These are phyloP conservation scores for Edaphochlamys debaryana DNA, from an alignment of 139 green algal species.

Conservation along the genomic window DNA sequence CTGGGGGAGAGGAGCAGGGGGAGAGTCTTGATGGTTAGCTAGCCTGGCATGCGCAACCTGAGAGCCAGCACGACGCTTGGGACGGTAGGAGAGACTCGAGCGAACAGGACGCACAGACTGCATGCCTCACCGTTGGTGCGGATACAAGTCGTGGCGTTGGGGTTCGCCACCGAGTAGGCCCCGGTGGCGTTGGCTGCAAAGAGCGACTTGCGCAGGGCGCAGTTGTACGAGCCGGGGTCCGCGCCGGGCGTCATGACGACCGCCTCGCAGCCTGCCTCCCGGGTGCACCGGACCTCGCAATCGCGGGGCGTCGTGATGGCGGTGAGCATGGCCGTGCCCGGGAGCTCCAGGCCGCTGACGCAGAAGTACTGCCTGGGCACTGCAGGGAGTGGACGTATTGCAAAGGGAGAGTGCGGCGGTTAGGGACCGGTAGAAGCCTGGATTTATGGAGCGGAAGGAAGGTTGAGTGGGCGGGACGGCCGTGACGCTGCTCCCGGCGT, in stretches of 20 bases:
- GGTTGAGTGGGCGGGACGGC: too few relatives aligned
- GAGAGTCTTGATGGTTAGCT: too few relatives aligned
- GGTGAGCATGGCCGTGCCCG: background rate
- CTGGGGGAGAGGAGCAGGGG: background rate
- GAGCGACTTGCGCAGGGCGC: background rate
- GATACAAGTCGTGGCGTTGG: background rate
- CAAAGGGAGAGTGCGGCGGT: too few relatives aligned
- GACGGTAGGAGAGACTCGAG: too few relatives aligned
- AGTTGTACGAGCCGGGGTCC: background rate
- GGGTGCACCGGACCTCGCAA: background rate
- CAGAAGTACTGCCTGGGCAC: background rate
- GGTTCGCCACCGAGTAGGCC: background rate
- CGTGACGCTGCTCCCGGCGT: too few relatives aligned
- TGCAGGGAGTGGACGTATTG: too few relatives aligned
- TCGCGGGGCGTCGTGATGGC: background rate
- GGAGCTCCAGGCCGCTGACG: background rate
- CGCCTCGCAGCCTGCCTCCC: background rate
- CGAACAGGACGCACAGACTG: too few relatives aligned
- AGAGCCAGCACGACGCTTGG: too few relatives aligned
- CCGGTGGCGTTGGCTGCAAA: background rate
- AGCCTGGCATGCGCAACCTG: too few relatives aligned
- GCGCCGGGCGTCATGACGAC: background rate
- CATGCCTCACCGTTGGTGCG: background rate
- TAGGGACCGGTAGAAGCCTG: too few relatives aligned
- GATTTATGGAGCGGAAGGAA: too few relatives aligned